Evolutionary conservation across 192 early-diverging fungal genomes (phyloP), one percentile per base, ranked within the genome.

Genomic region (Phycomyces nitens): DNA sequence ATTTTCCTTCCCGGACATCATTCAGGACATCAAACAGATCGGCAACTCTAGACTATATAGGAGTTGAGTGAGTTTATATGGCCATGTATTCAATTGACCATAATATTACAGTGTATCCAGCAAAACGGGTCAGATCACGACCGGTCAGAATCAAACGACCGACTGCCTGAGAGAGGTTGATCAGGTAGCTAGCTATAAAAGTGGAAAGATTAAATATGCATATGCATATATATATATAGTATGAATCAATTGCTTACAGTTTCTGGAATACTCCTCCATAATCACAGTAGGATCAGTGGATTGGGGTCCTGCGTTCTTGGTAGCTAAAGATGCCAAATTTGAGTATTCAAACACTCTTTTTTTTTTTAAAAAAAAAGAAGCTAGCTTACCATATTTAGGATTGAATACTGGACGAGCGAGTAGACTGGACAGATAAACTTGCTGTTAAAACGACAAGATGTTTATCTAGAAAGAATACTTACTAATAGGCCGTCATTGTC

Each of bases 401-500:
- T 86, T 76, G 59, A 86, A 84, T 0, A 86, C 80, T 29, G 84
- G 84, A 20, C 84, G 75, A 7, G 84, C 82, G 34, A 86, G 58
- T n/a, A 86, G 52, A 26, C 82, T 84, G 60, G 18, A 34, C 12
- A 27, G 26, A 60, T 18, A 84, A 81, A 26, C 77, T 78, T 1
- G 84, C 7, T n/a, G n/a, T 34, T 34, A 34, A 5, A 5, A 34
- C 29, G 7, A 34, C 3, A 34, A 34, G 29, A 2, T 34, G 7
- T 5, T 34, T 34, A 34, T 34, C n/a, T 34, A 34, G 3, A 5
- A 34, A 34, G 29, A 34, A 7, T 41, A 63, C 82, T 76, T 79
- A 84, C 82, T 84, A 82, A 62, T 84, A 86, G 6, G 84, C 84
- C 14, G 83, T 82, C 83, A 86, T 86, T 20, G 84, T 86, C 5